Evolutionary conservation across 208 protist species (phyloP), one percentile per base, ranked within the genome.

Genomic region (Angomonas ambiguus): DNA sequence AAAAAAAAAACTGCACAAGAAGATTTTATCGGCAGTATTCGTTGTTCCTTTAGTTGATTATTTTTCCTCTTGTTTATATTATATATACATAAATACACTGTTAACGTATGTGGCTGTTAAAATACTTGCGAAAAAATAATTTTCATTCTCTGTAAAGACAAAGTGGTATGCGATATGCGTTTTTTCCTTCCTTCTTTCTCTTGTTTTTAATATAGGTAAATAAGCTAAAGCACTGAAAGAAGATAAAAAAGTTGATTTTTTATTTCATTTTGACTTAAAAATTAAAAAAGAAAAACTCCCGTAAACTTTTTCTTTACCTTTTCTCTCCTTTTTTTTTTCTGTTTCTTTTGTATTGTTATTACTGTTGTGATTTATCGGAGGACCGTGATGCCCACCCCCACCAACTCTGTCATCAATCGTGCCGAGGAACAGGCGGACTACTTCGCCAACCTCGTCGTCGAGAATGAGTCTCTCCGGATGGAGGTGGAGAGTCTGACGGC

Each of bases 391-490:
- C 25, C 57, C 16, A 83, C 73, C 0, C 79, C 74, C 0, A 73
- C 77, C 25, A 71, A 71, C 45, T 79, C 77, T 1, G 33, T 77
- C 31, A 41, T 82, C 0, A 82, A 76, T 42, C 64, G 74, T n/a
- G 53, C 53, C 2, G 5, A 35, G 24, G 53, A 59, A 3, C 27
- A 59, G 27, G 30, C 10, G 27, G 34, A 30, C 1, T 69, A 74
- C 59, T 62, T 74, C 27, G 55, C 69, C 49, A 62, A 77, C 42
- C 30, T 93, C 10, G 69, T 93, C 28, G 45, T 42, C 53, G 53
- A 59, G 57, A 62, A 62, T 35, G 57, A 62, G 8, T 49, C 30
- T 2, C 73, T 31, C 45, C 64, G 49, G 31, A 69, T 59, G 53
- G 24, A 83, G 28, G 42, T 71, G 13, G 38, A 71, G 24, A 34